Percentiles rank a stretch among this genome's conserved stretches.
These are phyloP conservation scores for Dactylellina haptotyla DNA, from an alignment of 2,329 filamentous ascomycete species.

Conservation along the genomic window DNA sequence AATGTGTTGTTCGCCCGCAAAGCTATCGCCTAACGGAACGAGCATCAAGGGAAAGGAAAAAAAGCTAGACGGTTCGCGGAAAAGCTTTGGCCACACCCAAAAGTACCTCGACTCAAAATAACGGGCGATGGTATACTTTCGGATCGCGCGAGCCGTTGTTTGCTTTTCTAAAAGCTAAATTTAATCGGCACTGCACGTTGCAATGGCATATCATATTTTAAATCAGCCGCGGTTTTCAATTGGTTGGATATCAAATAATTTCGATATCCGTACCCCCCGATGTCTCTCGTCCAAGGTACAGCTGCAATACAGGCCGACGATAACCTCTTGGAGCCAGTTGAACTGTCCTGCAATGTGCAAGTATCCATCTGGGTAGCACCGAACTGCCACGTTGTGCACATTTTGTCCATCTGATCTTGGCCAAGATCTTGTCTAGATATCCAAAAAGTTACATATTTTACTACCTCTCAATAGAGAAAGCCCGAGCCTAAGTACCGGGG, in stretches of 20 bases:
- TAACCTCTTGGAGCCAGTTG: constrained; percentile 1
- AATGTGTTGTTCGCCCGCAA: neutral
- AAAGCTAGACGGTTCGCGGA: no score
- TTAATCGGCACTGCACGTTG: no score
- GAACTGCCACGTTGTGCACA: neutral
- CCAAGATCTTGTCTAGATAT: neutral
- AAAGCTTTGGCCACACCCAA: neutral
- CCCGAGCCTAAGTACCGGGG: neutral
- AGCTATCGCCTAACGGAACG: neutral
- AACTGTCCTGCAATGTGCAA: neutral
- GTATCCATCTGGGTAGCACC: neutral
- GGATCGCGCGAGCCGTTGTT: no score
- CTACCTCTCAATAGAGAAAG: neutral
- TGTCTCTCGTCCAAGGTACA: neutral
- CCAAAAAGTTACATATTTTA: neutral
- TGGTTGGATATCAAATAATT: neutral
- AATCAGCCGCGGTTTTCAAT: no score
- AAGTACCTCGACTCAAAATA: no score
- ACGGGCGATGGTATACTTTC: no score
- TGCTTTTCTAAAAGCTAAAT: no score
- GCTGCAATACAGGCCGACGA: neutral
- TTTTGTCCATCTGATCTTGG: no score
- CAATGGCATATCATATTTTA: no score
- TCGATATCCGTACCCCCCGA: neutral
- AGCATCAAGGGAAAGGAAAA: no score